A percentile compares a stretch with the other conserved stretches of the same genome.
These are phyloP conservation scores for Russula foetens DNA, from an alignment of 768 basidiomycete species.

Conservation along the genomic window DNA sequence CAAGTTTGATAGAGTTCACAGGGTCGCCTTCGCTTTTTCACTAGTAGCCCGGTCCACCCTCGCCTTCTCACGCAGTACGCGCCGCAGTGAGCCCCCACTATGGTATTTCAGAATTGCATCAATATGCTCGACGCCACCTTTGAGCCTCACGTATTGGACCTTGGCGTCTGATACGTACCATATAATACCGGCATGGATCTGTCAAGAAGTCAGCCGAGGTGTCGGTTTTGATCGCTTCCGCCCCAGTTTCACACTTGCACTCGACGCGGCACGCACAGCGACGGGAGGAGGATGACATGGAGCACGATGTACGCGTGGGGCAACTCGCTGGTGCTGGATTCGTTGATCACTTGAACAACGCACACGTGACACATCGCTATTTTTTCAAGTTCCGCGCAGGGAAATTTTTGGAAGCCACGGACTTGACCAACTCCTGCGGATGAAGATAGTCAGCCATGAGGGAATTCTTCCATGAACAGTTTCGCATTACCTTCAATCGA, in stretches of 20 bases:
- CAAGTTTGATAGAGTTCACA: neutral
- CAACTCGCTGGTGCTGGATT: constrained; percentile 65
- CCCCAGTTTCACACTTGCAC: neutral
- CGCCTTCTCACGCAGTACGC: constrained; percentile 24
- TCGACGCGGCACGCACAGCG: constrained; percentile 2
- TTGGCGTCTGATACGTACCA: constrained; percentile 28
- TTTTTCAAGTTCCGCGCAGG: constrained; percentile 68
- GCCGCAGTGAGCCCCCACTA: constrained; percentile 27
- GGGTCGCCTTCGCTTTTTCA: constrained; percentile 8
- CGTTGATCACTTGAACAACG: constrained; percentile 58
- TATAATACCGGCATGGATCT: neutral
- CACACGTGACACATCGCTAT: constrained; percentile 56
- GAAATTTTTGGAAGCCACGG: constrained; percentile 63
- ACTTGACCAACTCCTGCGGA: constrained; percentile 54
- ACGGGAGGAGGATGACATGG: constrained; percentile 23
- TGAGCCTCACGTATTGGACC: constrained; percentile 31
- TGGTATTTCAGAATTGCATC: constrained; percentile 28
- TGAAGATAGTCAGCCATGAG: constrained; percentile 18
- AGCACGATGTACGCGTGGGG: constrained; percentile 63
- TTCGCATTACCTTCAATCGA: constrained; percentile 41
- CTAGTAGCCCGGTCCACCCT: constrained; percentile 3
- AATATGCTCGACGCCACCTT: constrained; percentile 33
- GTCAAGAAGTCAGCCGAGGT: neutral
- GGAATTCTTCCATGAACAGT: neutral
- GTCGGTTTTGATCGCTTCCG: constrained; percentile 12